A percentile compares a stretch with the other conserved stretches of the same genome.
phyloP scores from a whole-genome alignment of 176 grass and related monocot species.

The Oryza rufipogon region DNA sequence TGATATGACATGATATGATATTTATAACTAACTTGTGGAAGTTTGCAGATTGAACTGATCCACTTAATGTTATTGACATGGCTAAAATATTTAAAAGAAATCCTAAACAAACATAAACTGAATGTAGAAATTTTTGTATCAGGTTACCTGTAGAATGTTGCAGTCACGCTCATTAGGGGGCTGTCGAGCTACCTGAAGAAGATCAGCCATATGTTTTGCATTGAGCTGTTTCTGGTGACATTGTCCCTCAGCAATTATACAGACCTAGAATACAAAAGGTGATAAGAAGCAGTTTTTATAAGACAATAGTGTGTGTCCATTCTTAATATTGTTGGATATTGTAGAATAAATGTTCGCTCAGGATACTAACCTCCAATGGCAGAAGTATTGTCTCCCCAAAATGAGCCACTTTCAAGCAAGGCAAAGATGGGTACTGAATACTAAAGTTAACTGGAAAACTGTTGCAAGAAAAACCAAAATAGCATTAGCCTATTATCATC shows the following conservation, averaged over 20 bases:
- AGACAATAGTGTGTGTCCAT: neutral
- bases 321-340: neutral
- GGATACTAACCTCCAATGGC: slow-evolving; percentile 51
- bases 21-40: no score
- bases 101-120: no score
- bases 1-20: no score
- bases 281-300: neutral
- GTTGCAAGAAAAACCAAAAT: neutral
- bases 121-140: no score
- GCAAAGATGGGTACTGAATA: slow-evolving; percentile 49
- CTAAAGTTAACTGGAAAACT: slow-evolving; percentile 52
- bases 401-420: slow-evolving; percentile 57
- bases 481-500: neutral
- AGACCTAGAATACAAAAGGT: slow-evolving; percentile 41
- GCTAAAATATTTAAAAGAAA: no score
- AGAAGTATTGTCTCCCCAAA: slow-evolving; percentile 53
- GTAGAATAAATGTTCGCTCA: neutral
- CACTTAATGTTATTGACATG: no score
- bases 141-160: slow-evolving; percentile 49
- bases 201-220: slow-evolving; percentile 53
- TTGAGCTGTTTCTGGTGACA: slow-evolving; percentile 56
- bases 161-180: slow-evolving; percentile 39
- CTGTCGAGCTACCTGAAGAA: slow-evolving; percentile 53
- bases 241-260: slow-evolving; percentile 60
- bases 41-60: no score